Conservation (phyloP, 805 yeast species). For the Wickerhamomyces ciferrii region DNA sequence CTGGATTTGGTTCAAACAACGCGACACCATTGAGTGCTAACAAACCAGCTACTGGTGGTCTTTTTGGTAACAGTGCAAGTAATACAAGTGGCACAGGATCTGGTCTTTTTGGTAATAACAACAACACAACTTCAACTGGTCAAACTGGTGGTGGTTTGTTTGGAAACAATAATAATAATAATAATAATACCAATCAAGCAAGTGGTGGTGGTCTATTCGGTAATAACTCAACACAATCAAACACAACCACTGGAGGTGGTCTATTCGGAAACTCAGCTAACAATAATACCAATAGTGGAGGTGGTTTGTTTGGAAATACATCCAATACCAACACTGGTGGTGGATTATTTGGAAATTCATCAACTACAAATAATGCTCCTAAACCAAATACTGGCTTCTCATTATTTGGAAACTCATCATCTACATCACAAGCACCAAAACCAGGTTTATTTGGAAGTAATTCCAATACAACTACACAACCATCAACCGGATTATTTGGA, state of each 20-base stretch:
- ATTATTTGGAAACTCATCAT: background rate
- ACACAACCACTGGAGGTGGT: slow-evolving; percentile 1
- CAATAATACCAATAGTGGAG: slow-evolving; percentile 4
- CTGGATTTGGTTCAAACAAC: slow-evolving; percentile 6
- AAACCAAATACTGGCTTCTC: background rate
- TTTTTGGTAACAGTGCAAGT: slow-evolving; percentile 19
- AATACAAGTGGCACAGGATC: slow-evolving; percentile 4
- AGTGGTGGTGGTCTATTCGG: slow-evolving; percentile 22
- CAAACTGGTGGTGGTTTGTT: slow-evolving; percentile 20
- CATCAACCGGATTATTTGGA: background rate
- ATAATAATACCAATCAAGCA: slow-evolving; percentile 3
- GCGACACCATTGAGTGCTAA: slow-evolving; percentile 14
- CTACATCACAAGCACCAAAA: slow-evolving; percentile 2
- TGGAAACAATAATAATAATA: slow-evolving; percentile 14
- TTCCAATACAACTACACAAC: background rate
- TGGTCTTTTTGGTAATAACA: slow-evolving; percentile 21
- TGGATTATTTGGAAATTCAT: slow-evolving; percentile 15
- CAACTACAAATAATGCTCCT: background rate
- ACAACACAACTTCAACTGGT: slow-evolving; percentile 15
- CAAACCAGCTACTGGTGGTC: slow-evolving; percentile 24
- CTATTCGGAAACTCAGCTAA: slow-evolving; percentile 15
- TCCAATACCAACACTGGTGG: slow-evolving; percentile 3
- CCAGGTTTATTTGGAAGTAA: slow-evolving; percentile 8
- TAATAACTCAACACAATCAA: slow-evolving; percentile 1
- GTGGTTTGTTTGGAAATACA: slow-evolving; percentile 7